phyloP scores from a whole-genome alignment of 108 stramenopile genomes.

The Nitzschia inconspicua region DNA sequence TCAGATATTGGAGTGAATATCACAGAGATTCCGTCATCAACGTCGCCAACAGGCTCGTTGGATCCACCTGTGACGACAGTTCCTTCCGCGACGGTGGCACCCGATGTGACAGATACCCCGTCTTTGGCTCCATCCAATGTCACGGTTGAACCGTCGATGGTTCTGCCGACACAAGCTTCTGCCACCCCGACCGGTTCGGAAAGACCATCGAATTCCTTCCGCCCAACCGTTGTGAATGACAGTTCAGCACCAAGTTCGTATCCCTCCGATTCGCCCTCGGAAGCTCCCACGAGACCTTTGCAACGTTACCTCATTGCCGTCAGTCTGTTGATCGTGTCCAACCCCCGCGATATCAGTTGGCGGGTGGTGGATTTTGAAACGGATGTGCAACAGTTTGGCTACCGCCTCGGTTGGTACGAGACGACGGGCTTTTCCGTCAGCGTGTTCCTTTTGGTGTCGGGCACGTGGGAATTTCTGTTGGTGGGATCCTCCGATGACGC shows the following conservation, averaged over 20 bases:
- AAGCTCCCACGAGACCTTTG: not conserved
- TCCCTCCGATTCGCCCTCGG: not conserved
- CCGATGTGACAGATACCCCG: not conserved
- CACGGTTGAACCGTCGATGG: not conserved
- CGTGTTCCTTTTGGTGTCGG: not conserved
- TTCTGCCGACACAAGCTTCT: too few species aligned
- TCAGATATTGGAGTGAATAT: not conserved
- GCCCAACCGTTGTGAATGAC: too few species aligned
- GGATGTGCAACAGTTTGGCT: constrained; percentile 3
- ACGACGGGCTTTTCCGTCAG: not conserved
- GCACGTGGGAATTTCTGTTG: not conserved
- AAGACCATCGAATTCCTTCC: too few species aligned
- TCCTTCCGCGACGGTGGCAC: not conserved
- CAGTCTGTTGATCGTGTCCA: not conserved
- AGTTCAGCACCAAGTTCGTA: too few species aligned
- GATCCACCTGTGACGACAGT: not conserved
- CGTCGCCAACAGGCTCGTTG: not conserved
- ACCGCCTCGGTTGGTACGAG: not conserved
- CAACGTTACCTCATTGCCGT: not conserved
- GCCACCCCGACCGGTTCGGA: too few species aligned
- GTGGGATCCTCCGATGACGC: not conserved
- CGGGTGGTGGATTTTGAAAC: not conserved
- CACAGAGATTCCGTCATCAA: not conserved
- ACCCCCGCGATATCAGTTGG: constrained; percentile 2
- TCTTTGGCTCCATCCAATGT: not conserved